Base-by-base conservation (phyloP, 2,329 filamentous ascomycete species). In the Sarocladium brachiariae region DNA sequence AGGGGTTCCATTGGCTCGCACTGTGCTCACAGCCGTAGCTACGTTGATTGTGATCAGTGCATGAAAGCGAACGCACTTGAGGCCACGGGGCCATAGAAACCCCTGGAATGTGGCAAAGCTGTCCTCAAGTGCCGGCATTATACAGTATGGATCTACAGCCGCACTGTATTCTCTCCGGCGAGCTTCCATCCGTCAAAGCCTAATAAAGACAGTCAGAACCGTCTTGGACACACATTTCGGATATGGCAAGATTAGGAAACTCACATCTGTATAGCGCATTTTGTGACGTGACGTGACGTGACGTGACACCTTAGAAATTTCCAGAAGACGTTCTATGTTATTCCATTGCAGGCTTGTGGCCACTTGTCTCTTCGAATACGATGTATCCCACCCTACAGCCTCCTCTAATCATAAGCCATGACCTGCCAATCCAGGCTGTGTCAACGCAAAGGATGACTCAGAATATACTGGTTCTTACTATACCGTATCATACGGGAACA, bases 81-180 rank as follows among this genome's bases (percentile, higher is more conserved):
- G 18, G 16, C 9, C 38, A 30, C 6, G 8, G 21, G 18, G 16
- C 25, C 43, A 47, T n/a, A 47, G 43, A 47, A 47, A 7, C 25
- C 10, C 21, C 5, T 47, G 16, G 43, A 47, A 47, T 47, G 43
- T 47, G 43, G 43, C 43, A 47, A 47, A 47, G 25, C 43, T 45
- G 39, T 8, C 39, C 39, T 45, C 25, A 47, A 47, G 27, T 45
- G 39, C 39, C 39, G 43, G 43, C 43, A 18, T 16, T 6, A 25
- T 14, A 47, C 43, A 31, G 43, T 47, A 23, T 5, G 18, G 4
- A 19, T n/a, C 2, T 4, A 13, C 9, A 23, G 24, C 10, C 19
- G 21, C 43, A 47, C 43, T 47, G 43, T 47, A 14, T 21, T 5
- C 11, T 30, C 16, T 23, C 8, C 43, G 43, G 43, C 25, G 43